Evolutionary conservation across 2,329 filamentous ascomycete genomes (phyloP).

Genomic region (Neofusicoccum sp.): DNA sequence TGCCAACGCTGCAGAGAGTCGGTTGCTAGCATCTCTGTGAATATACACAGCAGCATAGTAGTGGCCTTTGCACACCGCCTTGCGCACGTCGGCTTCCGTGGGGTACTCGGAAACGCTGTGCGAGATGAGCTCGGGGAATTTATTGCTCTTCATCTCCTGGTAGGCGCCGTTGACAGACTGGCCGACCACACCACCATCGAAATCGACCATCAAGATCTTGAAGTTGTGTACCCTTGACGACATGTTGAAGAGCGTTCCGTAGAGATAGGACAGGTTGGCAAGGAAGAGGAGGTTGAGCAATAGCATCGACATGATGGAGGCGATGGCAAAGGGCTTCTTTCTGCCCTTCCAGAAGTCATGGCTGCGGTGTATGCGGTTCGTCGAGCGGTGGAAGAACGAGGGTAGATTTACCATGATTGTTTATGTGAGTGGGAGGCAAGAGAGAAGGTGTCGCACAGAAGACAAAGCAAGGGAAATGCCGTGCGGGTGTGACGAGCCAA

Average conservation of each 20-base stretch:
- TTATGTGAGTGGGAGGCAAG: background rate
- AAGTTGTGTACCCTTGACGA: conserved; percentile 33
- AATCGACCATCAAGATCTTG: conserved; percentile 39
- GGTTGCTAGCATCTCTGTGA: conserved; percentile 36
- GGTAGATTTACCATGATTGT: background rate
- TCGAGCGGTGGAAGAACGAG: conserved; percentile 8
- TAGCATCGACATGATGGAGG: background rate
- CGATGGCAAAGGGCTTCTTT: conserved; percentile 4
- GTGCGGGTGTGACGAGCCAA: background rate
- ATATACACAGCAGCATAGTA: conserved; percentile 35
- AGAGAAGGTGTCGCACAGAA: background rate
- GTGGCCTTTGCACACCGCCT: conserved; percentile 36
- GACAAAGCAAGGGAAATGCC: background rate
- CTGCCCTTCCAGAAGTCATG: conserved; percentile 13
- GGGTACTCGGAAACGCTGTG: conserved; percentile 27
- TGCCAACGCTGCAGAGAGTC: conserved; percentile 37
- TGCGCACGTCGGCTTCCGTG: conserved; percentile 25
- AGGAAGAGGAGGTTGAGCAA: conserved; percentile 39
- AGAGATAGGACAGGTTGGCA: conserved; percentile 36
- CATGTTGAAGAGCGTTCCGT: conserved; percentile 39
- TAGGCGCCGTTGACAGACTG: conserved; percentile 34
- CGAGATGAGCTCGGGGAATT: conserved; percentile 36
- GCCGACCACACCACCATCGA: conserved; percentile 38
- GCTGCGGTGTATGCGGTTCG: conserved; percentile 5
- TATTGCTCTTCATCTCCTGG: conserved; percentile 25